These are phyloP conservation scores for Powellomyces hirtus DNA, from an alignment of 192 early-diverging fungal genomes.

Conservation along the genomic window DNA sequence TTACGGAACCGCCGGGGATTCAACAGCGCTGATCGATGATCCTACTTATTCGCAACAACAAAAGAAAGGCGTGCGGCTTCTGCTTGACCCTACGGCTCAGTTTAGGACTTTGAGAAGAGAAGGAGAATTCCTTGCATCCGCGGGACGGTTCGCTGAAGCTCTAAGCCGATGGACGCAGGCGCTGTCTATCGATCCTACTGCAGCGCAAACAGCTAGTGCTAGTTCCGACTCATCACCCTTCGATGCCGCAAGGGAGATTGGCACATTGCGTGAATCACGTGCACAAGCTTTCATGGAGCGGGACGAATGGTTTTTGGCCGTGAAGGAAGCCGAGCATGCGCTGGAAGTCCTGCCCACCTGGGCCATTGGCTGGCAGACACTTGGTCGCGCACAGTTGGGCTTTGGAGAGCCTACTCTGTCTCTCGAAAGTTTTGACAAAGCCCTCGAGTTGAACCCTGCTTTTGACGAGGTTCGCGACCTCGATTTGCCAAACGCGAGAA, in stretches of 20 bases:
- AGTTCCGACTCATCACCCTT: not conserved
- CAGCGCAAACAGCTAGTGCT: not conserved
- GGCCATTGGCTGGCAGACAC: constrained; percentile 10
- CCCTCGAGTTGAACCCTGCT: not conserved
- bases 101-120: not conserved
- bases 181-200: not conserved
- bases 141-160: not conserved
- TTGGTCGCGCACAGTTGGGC: constrained; percentile 3
- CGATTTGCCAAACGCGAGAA: not conserved
- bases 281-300: constrained; percentile 8
- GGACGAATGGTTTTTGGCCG: not conserved
- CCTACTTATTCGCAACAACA: not conserved
- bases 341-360: not conserved
- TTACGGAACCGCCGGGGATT: not conserved
- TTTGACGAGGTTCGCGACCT: not conserved
- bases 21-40: not conserved
- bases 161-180: not conserved
- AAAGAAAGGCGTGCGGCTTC: not conserved
- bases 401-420: constrained; percentile 6
- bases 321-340: not conserved
- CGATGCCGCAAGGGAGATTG: not conserved
- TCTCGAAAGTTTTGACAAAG: not conserved
- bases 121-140: not conserved
- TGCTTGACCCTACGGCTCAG: constrained; percentile 1
- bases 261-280: not conserved